A percentile compares a stretch with the other conserved stretches of the same genome.
Conservation (phyloP, 2,329 filamentous ascomycete species). For the Calonectria hongkongensis region DNA sequence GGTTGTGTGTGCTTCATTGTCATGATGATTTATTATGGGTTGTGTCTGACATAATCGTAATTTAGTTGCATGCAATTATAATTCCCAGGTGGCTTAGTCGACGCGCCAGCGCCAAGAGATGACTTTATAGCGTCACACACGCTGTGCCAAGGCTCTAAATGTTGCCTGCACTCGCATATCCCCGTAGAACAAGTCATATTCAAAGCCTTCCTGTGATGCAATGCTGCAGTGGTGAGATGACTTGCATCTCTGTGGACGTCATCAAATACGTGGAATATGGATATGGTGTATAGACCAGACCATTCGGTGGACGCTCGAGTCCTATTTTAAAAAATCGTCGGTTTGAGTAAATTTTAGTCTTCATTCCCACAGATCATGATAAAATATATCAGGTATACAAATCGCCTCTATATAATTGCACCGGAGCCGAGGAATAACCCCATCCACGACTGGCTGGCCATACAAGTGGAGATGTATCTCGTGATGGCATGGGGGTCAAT, state of each 20-base stretch:
- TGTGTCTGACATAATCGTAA: constrained; percentile 2
- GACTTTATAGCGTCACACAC: background rate
- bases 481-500: no score
- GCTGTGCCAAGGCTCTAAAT: background rate
- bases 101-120: background rate
- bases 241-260: background rate
- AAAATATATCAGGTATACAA: no score
- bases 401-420: no score
- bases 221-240: background rate
- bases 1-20: background rate
- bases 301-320: background rate
- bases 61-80: background rate
- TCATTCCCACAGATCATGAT: no score
- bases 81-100: background rate
- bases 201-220: background rate
- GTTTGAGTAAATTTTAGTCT: no score
- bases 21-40: background rate
- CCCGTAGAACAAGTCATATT: background rate
- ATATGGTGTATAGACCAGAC: background rate
- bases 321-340: background rate
- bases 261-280: background rate
- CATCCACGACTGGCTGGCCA: no score
- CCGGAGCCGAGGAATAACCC: no score
- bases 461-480: no score
- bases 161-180: background rate